Percentiles rank a stretch among this genome's conserved stretches.
phyloP scores from a whole-genome alignment of 805 yeast species.

The Kluyveromyces lactis region DNA sequence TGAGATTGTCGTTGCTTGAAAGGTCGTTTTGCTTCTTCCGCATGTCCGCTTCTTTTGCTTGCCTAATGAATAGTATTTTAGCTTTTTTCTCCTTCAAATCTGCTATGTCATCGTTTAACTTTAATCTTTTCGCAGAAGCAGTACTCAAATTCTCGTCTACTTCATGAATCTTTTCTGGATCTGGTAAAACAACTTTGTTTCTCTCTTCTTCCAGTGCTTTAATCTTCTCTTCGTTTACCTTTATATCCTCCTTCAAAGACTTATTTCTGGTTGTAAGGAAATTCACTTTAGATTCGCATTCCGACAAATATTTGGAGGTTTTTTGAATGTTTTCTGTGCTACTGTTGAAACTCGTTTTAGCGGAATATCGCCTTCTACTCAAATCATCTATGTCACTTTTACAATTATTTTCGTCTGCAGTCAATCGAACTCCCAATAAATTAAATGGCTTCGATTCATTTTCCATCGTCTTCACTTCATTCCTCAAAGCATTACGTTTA shows the following conservation, averaged over 20 bases:
- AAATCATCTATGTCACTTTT: conserved; percentile 29
- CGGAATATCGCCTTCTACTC: conserved; percentile 13
- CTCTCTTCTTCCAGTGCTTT: conserved; percentile 8
- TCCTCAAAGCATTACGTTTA: conserved; percentile 22
- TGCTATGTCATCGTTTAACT: conserved; percentile 13
- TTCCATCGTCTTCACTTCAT: conserved; percentile 18
- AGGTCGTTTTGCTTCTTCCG: conserved; percentile 31
- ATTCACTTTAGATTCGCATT: not conserved
- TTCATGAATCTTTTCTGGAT: conserved; percentile 4
- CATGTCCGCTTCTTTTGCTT: conserved; percentile 29
- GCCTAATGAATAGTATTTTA: conserved; percentile 34
- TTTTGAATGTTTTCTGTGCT: not conserved
- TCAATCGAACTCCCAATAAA: conserved; percentile 21
- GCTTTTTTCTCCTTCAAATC: conserved; percentile 28
- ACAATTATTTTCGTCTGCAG: not conserved
- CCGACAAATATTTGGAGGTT: not conserved
- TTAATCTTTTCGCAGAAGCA: conserved; percentile 16
- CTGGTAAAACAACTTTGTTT: not conserved
- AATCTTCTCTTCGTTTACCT: conserved; percentile 12
- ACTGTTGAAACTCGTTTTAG: not conserved
- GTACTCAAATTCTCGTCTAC: conserved; percentile 9
- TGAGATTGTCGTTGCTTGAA: conserved; percentile 43
- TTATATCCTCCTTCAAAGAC: conserved; percentile 7
- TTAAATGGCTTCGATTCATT: conserved; percentile 21
- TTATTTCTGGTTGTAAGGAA: conserved; percentile 3